Conservation (phyloP, 2,329 filamentous ascomycete species). For the Exserohilum rostratum region DNA sequence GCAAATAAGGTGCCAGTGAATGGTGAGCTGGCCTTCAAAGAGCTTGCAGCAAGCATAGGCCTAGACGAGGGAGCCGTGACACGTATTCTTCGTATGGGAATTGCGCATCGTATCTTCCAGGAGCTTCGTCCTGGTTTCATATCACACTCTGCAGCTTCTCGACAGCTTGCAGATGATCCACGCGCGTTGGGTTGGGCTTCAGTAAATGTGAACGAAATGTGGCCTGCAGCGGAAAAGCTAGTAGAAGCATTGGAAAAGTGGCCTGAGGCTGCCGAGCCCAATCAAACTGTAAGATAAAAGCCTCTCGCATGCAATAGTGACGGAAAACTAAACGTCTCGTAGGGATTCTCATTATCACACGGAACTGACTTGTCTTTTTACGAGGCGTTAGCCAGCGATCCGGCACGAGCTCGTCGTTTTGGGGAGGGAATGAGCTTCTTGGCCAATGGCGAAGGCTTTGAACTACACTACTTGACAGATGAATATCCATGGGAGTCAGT, state of each 20-base stretch:
- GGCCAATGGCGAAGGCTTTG: not conserved
- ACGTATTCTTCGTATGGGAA: slow-evolving; percentile 8
- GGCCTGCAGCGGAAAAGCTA: slow-evolving; percentile 5
- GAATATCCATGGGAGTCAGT: slow-evolving; percentile 9
- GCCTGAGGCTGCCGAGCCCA: slow-evolving; percentile 5
- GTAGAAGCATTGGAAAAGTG: slow-evolving; percentile 11
- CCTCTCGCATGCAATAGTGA: not conserved
- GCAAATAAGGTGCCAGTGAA: not conserved
- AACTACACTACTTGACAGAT: not conserved
- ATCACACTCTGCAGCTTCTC: slow-evolving; percentile 14
- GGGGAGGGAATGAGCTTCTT: slow-evolving; percentile 22
- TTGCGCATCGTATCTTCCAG: slow-evolving; percentile 20
- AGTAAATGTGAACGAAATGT: slow-evolving; percentile 5
- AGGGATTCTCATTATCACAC: slow-evolving; percentile 12
- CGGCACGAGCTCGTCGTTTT: slow-evolving; percentile 10
- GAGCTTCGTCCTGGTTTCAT: slow-evolving; percentile 15
- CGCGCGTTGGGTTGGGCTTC: slow-evolving; percentile 1
- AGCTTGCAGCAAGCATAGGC: slow-evolving; percentile 4
- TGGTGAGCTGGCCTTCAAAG: not conserved
- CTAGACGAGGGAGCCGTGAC: not conserved
- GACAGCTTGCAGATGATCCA: slow-evolving; percentile 2
- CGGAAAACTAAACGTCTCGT: not conserved
- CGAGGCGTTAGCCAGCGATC: slow-evolving; percentile 13
- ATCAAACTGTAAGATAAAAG: slow-evolving; percentile 11
- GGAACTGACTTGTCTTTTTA: slow-evolving; percentile 19